Conservation (phyloP, 106 monocot genomes). For the Posidonia australis region DNA sequence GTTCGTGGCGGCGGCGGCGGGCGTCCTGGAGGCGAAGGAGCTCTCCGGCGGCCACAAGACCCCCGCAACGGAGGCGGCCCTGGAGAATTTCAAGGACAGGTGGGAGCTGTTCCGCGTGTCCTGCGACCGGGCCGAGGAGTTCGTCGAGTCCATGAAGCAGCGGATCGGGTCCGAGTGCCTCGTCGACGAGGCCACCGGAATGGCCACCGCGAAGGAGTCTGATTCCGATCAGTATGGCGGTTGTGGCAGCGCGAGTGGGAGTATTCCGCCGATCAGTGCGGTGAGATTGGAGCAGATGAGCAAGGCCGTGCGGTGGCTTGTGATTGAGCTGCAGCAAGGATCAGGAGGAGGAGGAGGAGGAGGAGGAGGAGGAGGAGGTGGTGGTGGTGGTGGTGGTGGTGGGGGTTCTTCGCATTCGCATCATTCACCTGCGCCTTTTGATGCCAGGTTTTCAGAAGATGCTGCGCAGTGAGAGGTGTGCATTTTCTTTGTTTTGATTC, state of each 20-base stretch:
- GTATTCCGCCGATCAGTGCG: constrained; percentile 88
- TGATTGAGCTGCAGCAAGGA: constrained; percentile 85
- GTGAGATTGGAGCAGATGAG: constrained; percentile 98
- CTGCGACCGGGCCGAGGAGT: constrained; percentile 42
- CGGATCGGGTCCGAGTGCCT: constrained; percentile 41
- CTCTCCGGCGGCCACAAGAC: constrained; percentile 23
- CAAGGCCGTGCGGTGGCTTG: constrained; percentile 93
- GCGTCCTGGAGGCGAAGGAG: constrained; percentile 28
- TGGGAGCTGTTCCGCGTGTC: constrained; percentile 36
- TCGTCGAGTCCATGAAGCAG: constrained; percentile 33
- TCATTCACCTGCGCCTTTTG: constrained; percentile 38
- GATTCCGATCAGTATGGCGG: no score
- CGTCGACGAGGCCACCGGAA: constrained; percentile 36
- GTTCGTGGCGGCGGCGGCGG: constrained; percentile 18
- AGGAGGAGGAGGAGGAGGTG: constrained; percentile 8
- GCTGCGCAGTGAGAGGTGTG: constrained; percentile 8
- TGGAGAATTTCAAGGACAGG: constrained; percentile 35
- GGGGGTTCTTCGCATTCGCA: constrained; percentile 9
- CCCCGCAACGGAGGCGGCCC: constrained; percentile 24
- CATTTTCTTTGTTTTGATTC: background rate
- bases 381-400: constrained; percentile 1
- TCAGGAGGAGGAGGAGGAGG: constrained; percentile 21
- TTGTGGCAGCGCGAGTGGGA: constrained; percentile 7
- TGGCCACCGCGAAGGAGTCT: constrained; percentile 1
- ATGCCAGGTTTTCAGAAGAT: constrained; percentile 69